These are phyloP conservation scores for Ophiobolus disseminans DNA, from an alignment of 2,329 filamentous ascomycete genomes.

Conservation along the genomic window DNA sequence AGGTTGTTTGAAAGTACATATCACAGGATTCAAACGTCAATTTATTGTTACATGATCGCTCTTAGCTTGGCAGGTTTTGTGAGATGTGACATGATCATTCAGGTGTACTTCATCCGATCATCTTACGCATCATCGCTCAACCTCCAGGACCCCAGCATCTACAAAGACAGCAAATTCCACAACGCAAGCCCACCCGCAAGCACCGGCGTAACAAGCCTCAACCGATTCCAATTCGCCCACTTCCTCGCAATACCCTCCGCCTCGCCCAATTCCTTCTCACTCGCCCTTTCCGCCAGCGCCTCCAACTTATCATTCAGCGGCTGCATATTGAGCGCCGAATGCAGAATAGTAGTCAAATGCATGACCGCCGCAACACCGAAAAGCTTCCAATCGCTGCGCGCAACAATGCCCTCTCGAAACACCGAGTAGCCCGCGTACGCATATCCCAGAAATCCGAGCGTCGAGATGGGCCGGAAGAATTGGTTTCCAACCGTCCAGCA, in stretches of 20 bases:
- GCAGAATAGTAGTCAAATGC: conserved; percentile 57
- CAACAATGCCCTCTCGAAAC: conserved; percentile 35
- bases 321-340: conserved; percentile 60
- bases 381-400: conserved; percentile 54
- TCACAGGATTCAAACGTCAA: no score
- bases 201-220: conserved; percentile 45
- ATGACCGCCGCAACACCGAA: conserved; percentile 54
- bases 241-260: conserved; percentile 43
- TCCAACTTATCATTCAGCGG: conserved; percentile 59
- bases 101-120: not conserved
- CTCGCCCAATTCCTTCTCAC: conserved; percentile 40
- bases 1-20: no score
- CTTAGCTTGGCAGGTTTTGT: no score
- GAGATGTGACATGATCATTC: no score
- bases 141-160: conserved; percentile 2
- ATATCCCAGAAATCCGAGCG: conserved; percentile 58
- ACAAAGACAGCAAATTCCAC: conserved; percentile 36
- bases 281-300: conserved; percentile 44
- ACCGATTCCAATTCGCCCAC: conserved; percentile 47
- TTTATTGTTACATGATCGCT: no score
- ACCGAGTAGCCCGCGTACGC: conserved; percentile 52
- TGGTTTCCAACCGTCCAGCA: conserved; percentile 60
- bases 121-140: not conserved
- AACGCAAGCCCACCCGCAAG: conserved; percentile 44
- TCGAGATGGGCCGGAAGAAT: conserved; percentile 61